These are phyloP conservation scores for Prunus salicina DNA, from an alignment of 306 rosid genomes.

Conservation along the genomic window DNA sequence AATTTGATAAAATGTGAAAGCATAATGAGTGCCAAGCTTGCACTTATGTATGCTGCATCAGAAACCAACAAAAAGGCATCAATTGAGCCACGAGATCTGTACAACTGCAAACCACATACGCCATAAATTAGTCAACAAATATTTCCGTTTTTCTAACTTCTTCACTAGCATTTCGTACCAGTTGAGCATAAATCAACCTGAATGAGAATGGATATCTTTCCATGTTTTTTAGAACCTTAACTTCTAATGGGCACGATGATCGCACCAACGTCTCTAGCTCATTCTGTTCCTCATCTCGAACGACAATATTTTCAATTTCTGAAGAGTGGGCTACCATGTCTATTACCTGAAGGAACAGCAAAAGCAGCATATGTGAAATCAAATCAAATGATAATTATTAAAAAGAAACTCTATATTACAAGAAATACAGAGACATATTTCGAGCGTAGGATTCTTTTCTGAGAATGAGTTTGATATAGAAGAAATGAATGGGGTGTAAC, in stretches of 20 bases:
- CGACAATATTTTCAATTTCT: constrained; percentile 93
- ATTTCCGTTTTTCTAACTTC: constrained; percentile 8
- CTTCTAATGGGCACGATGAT: constrained; percentile 72
- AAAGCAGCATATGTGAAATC: background rate
- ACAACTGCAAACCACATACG: constrained; percentile 59
- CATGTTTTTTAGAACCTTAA: constrained; percentile 86
- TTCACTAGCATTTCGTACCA: background rate
- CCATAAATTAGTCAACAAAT: constrained; percentile 18
- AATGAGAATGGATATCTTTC: constrained; percentile 90
- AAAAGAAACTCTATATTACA: background rate
- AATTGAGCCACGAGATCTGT: constrained; percentile 84
- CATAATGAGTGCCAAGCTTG: constrained; percentile 79
- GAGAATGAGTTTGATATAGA: background rate
- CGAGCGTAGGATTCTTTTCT: background rate
- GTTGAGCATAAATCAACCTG: constrained; percentile 55
- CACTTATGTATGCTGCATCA: constrained; percentile 94
- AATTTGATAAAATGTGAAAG: background rate
- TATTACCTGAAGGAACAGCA: constrained; percentile 59
- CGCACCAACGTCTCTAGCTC: constrained; percentile 85
- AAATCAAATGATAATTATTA: background rate
- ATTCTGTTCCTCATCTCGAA: constrained; percentile 95
- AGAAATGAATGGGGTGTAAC: background rate
- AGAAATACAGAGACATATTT: background rate
- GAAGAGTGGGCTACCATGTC: constrained; percentile 92
- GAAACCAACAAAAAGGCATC: constrained; percentile 83